phyloP scores from a whole-genome alignment of 495 filamentous ascomycete genomes.

The Geopyxis carbonaria region DNA sequence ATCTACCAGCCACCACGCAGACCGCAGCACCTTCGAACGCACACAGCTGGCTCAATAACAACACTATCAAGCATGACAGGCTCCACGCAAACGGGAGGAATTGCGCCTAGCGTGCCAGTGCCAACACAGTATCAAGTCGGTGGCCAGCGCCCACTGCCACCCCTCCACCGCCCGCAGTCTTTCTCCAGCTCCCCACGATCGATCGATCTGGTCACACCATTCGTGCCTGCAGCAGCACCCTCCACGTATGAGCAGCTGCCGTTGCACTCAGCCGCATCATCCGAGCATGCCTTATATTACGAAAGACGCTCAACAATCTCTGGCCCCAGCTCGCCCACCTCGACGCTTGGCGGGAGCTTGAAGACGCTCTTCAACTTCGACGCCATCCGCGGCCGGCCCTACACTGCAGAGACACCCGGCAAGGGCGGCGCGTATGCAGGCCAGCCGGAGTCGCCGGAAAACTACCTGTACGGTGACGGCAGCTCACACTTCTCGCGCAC shows the following conservation, averaged over 20 bases:
- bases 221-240: slow-evolving; percentile 3
- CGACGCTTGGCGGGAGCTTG: slow-evolving; percentile 9
- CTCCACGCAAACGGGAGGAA: background rate
- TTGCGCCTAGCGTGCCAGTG: background rate
- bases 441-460: no score
- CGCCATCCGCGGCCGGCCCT: slow-evolving; percentile 18
- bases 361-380: slow-evolving; percentile 27
- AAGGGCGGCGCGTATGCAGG: no score
- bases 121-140: slow-evolving; percentile 1
- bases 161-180: slow-evolving; percentile 19
- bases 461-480: no score
- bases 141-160: slow-evolving; percentile 25
- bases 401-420: slow-evolving; percentile 1
- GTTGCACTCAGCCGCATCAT: background rate
- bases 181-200: slow-evolving; percentile 25
- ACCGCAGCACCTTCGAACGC: slow-evolving; percentile 13
- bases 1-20: slow-evolving; percentile 19
- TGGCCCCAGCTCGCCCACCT: background rate
- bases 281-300: slow-evolving; percentile 5
- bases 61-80: slow-evolving; percentile 7
- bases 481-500: no score
- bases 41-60: slow-evolving; percentile 15
- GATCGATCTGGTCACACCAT: slow-evolving; percentile 26
- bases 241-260: background rate
- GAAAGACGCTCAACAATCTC: slow-evolving; percentile 5